A percentile compares a stretch with the other conserved stretches of the same genome.
Conservation (phyloP, 2,329 filamentous ascomycete species). For the Colletotrichum eleusines region DNA sequence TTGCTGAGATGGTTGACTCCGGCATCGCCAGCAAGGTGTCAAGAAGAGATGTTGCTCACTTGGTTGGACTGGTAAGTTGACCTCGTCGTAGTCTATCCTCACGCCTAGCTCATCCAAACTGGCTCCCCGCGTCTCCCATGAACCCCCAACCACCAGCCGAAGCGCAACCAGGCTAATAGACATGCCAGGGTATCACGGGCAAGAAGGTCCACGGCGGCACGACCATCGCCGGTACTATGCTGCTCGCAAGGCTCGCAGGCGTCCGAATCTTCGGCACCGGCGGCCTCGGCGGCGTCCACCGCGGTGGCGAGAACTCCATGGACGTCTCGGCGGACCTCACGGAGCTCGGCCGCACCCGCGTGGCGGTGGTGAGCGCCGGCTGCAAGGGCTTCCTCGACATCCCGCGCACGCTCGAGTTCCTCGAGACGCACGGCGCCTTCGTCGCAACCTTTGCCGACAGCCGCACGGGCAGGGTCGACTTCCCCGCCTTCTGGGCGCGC, state of each 20-base stretch:
- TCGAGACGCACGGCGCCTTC: conserved; percentile 79
- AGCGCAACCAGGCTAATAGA: conserved; percentile 19
- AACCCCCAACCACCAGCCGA: conserved; percentile 9
- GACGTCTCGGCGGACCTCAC: conserved; percentile 96
- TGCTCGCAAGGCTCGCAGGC: conserved; percentile 86
- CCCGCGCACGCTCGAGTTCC: conserved; percentile 83
- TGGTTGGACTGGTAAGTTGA: conserved; percentile 77
- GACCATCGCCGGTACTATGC: conserved; percentile 92
- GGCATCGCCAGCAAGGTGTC: conserved; percentile 84
- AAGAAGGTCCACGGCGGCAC: conserved; percentile 86
- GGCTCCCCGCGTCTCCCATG: not conserved
- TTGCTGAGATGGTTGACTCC: conserved; percentile 76
- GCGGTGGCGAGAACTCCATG: conserved; percentile 86
- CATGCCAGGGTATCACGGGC: conserved; percentile 69
- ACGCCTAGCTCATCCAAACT: not conserved
- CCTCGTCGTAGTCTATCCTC: not conserved
- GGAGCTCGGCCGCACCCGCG: conserved; percentile 88
- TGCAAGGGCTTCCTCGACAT: conserved; percentile 98
- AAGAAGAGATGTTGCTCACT: conserved; percentile 85
- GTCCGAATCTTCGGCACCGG: conserved; percentile 96
- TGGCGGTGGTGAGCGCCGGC: conserved; percentile 89
- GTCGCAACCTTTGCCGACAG: conserved; percentile 93
- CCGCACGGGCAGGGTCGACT: conserved; percentile 77
- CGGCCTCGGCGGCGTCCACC: conserved; percentile 93
- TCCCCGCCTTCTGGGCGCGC: conserved; percentile 92